phyloP scores from a whole-genome alignment of 2,329 filamentous ascomycete genomes.

The Cephalotrichum gorgonifer region DNA sequence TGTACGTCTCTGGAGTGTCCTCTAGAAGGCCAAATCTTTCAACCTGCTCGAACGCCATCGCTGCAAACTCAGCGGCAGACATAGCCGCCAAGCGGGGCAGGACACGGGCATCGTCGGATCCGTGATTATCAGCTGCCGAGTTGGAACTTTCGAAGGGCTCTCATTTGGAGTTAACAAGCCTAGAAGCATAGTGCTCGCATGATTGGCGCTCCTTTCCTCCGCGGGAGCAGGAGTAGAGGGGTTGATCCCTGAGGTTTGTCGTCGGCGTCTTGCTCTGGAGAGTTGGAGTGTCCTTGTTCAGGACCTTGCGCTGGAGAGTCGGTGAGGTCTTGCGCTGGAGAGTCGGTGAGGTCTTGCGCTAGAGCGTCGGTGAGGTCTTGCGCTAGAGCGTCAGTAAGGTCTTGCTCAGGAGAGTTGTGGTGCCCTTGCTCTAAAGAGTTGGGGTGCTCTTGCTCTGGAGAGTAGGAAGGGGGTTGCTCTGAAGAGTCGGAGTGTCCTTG shows the following conservation, averaged over 20 bases:
- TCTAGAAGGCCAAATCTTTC: neutral
- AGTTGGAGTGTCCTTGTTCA: too few relatives aligned
- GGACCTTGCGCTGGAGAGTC: neutral
- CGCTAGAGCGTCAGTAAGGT: too few relatives aligned
- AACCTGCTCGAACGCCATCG: neutral
- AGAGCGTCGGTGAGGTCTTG: too few relatives aligned
- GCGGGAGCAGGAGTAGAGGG: neutral
- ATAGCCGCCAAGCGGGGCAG: neutral
- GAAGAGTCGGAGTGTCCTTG: too few relatives aligned
- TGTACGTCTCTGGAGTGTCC: neutral
- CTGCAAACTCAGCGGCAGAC: neutral
- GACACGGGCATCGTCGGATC: neutral
- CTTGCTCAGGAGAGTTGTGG: too few relatives aligned
- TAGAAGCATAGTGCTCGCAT: neutral
- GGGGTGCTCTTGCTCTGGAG: too few relatives aligned
- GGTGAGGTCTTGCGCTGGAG: neutral
- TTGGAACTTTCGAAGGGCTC: neutral
- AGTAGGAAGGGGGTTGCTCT: too few relatives aligned
- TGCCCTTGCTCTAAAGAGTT: too few relatives aligned
- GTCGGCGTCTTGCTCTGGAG: neutral
- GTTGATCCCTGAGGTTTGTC: neutral
- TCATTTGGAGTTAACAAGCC: neutral
- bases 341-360: too few relatives aligned
- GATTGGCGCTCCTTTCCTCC: neutral
- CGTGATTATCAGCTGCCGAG: neutral